A percentile compares a stretch with the other conserved stretches of the same genome.
phyloP scores from a whole-genome alignment of 164 flowering plant genomes.

The Platanus orientalis region DNA sequence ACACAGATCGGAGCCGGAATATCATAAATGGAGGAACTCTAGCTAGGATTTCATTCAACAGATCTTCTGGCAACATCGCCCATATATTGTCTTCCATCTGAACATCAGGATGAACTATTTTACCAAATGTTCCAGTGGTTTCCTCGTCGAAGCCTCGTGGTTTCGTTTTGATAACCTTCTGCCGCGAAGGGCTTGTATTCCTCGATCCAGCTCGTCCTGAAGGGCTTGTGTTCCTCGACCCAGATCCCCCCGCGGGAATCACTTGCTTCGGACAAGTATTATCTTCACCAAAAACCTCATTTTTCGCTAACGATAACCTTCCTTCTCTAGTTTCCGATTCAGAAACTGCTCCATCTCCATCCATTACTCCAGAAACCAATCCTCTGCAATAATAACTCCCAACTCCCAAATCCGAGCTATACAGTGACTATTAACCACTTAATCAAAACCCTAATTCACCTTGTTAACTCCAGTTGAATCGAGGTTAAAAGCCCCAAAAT shows the following conservation, averaged over 20 bases:
- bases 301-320: slow-evolving; percentile 15
- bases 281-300: slow-evolving; percentile 30
- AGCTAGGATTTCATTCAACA: slow-evolving; percentile 81
- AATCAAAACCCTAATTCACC: slow-evolving; percentile 7
- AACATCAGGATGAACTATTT: slow-evolving; percentile 56
- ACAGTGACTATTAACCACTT: neutral
- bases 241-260: slow-evolving; percentile 33
- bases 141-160: slow-evolving; percentile 96
- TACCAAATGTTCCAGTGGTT: slow-evolving; percentile 55
- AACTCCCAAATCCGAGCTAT: slow-evolving; percentile 2
- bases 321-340: slow-evolving; percentile 29
- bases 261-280: slow-evolving; percentile 33
- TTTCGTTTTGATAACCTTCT: slow-evolving; percentile 74
- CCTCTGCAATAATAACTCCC: slow-evolving; percentile 1
- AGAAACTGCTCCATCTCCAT: slow-evolving; percentile 33
- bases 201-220: slow-evolving; percentile 61
- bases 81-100: slow-evolving; percentile 93
- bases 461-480: neutral
- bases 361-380: slow-evolving; percentile 25
- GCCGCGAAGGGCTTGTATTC: slow-evolving; percentile 83
- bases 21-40: slow-evolving; percentile 92
- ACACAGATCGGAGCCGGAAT: slow-evolving; percentile 78
- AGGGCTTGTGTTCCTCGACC: slow-evolving; percentile 70
- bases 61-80: slow-evolving; percentile 90
- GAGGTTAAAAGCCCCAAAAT: neutral